These are phyloP conservation scores for Phytophthora capsici DNA, from an alignment of 352 stramenopile genomes.

Conservation along the genomic window DNA sequence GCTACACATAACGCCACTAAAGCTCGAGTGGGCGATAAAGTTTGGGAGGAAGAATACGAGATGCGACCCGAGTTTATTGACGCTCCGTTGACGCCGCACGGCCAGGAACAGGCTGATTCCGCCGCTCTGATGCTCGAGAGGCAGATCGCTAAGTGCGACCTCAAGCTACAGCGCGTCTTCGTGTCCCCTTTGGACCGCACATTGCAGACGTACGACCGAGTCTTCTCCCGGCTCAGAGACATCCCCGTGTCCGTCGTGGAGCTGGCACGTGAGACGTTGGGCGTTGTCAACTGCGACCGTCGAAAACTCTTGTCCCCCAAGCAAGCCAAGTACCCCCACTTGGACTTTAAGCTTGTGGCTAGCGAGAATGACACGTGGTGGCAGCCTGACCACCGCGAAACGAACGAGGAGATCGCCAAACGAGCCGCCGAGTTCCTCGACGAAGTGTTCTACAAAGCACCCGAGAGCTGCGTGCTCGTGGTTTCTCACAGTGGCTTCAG, in stretches of 20 bases:
- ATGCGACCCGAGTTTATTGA: conserved; percentile 62
- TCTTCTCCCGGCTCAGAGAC: conserved; percentile 35
- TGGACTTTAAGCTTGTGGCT: conserved; percentile 55
- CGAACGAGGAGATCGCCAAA: conserved; percentile 59
- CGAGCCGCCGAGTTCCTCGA: conserved; percentile 59
- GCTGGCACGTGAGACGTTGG: conserved; percentile 66
- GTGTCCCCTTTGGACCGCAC: conserved; percentile 76
- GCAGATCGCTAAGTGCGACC: conserved; percentile 48
- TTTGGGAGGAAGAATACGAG: conserved; percentile 63
- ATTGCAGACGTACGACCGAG: conserved; percentile 60
- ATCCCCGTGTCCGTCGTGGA: conserved; percentile 63
- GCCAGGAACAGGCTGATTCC: conserved; percentile 44
- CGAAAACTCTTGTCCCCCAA: conserved; percentile 53
- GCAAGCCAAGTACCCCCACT: conserved; percentile 43
- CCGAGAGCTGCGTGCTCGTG: conserved; percentile 53
- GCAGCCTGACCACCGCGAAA: conserved; percentile 61
- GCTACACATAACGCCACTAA: conserved; percentile 75
- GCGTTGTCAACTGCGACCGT: conserved; percentile 69
- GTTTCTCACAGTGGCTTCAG: conserved; percentile 78
- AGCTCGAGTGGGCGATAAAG: conserved; percentile 49
- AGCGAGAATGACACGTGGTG: conserved; percentile 68
- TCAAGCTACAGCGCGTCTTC: conserved; percentile 63
- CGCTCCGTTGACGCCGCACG: conserved; percentile 55
- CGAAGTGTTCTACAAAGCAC: conserved; percentile 44
- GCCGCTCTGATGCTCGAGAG: conserved; percentile 46